Evolutionary conservation across 331 rosid genomes (phyloP), one percentile per base, ranked within the genome.

Genomic region (Cydonia oblonga): DNA sequence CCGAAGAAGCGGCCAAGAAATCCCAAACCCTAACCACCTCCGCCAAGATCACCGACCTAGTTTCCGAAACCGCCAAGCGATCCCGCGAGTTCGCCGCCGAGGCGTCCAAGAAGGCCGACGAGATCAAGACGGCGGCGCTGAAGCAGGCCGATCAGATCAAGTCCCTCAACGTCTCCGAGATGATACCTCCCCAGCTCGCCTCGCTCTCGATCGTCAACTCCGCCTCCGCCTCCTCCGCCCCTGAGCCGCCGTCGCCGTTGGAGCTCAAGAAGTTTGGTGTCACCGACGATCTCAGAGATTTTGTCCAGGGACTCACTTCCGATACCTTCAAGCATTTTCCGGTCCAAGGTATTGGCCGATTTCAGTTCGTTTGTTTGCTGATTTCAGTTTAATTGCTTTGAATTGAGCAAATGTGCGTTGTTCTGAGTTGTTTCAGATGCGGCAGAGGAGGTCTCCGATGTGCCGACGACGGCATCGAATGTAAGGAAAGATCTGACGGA

Each of bases 61-160:
- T 95, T 76, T 88, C 99, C 14, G 97, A 91, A 76, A 91, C 99
- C 68, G 79, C 99, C 69, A 91, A 95, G 85, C 86, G 85, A 79
- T 95, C 97, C 20, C 87, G 81, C 58, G 97, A 95, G 51, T 78
- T 95, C 49, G 99, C 99, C 61, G 96, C 96, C 11, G 99, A 95
- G 66, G 97, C 99, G 38, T 95, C 99, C 73, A 91, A 91, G 84
- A 76, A 77, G 20, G 99, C 99, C 62, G 96, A 95, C 81, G 86
- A 79, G 76, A 82, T 95, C 86, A 95, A 88, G 69, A 33, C 81
- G 26, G 98, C 96, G 22, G 98, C 98, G 3, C 77, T 91, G 46
- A 85, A 88, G 44, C 99, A 95, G 44, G 97, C 97, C n/a, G 97
- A 91, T 70, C 96, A 89, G 77, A 89, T 95, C 92, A 95, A 95